These are phyloP conservation scores for Penium margaritaceum DNA, from an alignment of 139 green algal genomes.

Conservation along the genomic window DNA sequence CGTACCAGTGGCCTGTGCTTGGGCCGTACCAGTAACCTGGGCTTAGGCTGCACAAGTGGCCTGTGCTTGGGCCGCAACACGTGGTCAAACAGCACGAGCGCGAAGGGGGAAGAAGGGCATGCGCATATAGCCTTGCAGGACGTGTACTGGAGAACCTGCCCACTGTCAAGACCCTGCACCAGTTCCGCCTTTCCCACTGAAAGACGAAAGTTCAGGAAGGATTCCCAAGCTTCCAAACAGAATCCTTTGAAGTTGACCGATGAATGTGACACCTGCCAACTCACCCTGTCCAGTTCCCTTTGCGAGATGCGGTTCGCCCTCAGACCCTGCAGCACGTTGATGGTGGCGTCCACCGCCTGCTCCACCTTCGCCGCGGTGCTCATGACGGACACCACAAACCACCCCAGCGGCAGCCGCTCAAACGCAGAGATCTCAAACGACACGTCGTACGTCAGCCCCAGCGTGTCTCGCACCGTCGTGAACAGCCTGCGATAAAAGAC, in stretches of 20 bases:
- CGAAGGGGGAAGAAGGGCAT: too few relatives aligned
- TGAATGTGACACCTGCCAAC: neutral
- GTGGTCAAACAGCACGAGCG: too few relatives aligned
- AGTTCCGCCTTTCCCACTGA: too few relatives aligned
- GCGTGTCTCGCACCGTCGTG: slow-evolving; percentile 70
- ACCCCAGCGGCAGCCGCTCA: slow-evolving; percentile 63
- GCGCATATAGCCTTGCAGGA: too few relatives aligned
- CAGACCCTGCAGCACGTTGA: slow-evolving; percentile 72
- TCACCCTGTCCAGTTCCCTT: slow-evolving; percentile 18
- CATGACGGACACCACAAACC: slow-evolving; percentile 86
- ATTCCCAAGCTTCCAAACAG: neutral
- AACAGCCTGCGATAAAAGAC: too few relatives aligned
- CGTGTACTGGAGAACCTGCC: too few relatives aligned
- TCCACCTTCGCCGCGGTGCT: slow-evolving; percentile 88
- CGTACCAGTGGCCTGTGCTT: too few relatives aligned
- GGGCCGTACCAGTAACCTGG: too few relatives aligned
- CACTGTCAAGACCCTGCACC: too few relatives aligned
- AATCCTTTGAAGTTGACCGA: neutral
- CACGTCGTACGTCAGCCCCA: slow-evolving; percentile 97
- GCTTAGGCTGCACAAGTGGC: too few relatives aligned
- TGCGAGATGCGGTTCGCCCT: slow-evolving; percentile 54
- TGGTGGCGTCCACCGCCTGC: slow-evolving; percentile 73
- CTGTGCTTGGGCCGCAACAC: too few relatives aligned
- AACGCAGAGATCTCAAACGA: slow-evolving; percentile 82
- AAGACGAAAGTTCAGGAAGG: neutral